Conservation (phyloP, 1,284 basidiomycete genomes). For the Takashimella tepidaria region DNA sequence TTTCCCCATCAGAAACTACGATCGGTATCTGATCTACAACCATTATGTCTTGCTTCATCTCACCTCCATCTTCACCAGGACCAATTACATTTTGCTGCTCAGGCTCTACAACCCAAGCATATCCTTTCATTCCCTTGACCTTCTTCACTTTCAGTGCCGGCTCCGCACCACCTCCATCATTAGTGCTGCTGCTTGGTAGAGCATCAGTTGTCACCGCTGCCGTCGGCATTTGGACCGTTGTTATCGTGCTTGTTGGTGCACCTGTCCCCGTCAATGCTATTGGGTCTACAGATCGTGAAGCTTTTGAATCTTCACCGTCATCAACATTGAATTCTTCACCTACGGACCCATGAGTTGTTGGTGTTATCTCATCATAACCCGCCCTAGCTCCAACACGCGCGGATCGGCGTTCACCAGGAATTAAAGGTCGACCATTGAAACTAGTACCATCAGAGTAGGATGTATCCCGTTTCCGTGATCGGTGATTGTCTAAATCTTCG, state of each 20-base stretch:
- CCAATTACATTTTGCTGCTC: no score
- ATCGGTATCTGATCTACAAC: no score
- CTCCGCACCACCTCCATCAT: background rate
- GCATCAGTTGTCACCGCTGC: no score
- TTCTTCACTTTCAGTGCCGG: constrained; percentile 5
- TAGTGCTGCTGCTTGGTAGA: no score
- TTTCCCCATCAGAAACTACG: no score
- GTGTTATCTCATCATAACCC: constrained; percentile 5
- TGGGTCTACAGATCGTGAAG: no score
- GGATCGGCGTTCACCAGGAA: constrained; percentile 39
- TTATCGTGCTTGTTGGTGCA: no score
- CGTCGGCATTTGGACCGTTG: background rate
- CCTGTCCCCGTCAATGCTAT: no score
- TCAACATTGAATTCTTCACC: no score
- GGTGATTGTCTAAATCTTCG: constrained; percentile 2
- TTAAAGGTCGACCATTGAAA: constrained; percentile 16
- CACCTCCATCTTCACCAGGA: no score
- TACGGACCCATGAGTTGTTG: no score
- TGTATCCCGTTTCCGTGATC: constrained; percentile 6
- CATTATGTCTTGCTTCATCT: no score
- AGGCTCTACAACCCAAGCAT: constrained; percentile 16
- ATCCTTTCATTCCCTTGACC: constrained; percentile 15
- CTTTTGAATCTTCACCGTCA: background rate
- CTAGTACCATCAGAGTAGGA: constrained; percentile 12
- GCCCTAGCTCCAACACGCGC: constrained; percentile 16